These are phyloP conservation scores for Raphanus sativus DNA, from an alignment of 345 rosid genomes.

Conservation along the genomic window DNA sequence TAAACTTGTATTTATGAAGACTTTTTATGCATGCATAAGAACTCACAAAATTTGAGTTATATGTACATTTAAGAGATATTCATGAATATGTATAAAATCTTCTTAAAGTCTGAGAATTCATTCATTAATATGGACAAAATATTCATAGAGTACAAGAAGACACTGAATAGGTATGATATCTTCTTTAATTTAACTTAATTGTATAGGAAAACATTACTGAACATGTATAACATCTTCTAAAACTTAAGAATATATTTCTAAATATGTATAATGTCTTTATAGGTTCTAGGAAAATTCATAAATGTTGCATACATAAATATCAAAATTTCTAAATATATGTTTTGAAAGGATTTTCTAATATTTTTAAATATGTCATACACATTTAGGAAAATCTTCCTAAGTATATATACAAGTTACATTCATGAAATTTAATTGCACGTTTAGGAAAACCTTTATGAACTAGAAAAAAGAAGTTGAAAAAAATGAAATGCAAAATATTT, in stretches of 20 bases:
- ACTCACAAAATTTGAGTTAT: too few species aligned
- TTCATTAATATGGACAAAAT: background rate
- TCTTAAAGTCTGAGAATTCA: background rate
- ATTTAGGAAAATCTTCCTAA: background rate
- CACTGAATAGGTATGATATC: too few species aligned
- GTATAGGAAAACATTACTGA: too few species aligned
- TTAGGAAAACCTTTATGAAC: background rate
- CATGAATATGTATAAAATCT: too few species aligned
- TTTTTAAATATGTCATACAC: background rate
- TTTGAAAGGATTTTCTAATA: background rate
- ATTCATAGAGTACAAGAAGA: too few species aligned
- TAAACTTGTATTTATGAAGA: background rate
- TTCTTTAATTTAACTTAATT: too few species aligned
- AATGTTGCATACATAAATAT: too few species aligned
- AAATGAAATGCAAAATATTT: background rate
- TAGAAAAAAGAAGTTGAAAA: background rate
- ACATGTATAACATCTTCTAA: too few species aligned
- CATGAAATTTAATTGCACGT: background rate
- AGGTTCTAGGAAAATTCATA: background rate
- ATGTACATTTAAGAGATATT: too few species aligned
- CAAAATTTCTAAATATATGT: too few species aligned
- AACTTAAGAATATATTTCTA: background rate
- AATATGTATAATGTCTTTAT: background rate
- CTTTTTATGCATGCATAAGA: background rate
- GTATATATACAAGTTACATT: background rate